A percentile compares a stretch with the other conserved stretches of the same genome.
phyloP scores from a whole-genome alignment of 768 basidiomycete genomes.

The Podaxis sp. region DNA sequence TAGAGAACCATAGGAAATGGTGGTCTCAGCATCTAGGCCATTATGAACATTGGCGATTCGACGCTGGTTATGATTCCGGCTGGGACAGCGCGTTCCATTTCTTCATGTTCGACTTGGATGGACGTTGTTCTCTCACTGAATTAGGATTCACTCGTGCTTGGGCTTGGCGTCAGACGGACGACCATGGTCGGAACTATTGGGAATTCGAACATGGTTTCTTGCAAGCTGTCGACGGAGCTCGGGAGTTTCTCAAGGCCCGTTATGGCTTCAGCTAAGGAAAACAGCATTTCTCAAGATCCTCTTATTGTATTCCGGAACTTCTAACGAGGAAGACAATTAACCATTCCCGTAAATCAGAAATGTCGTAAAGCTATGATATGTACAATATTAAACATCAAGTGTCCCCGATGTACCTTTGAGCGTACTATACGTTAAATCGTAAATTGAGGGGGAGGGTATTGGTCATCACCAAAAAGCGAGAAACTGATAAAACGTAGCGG shows the following conservation, averaged over 20 bases:
- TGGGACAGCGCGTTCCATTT: slow-evolving; percentile 73
- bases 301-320: neutral
- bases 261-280: neutral
- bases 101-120: slow-evolving; percentile 29
- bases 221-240: slow-evolving; percentile 50
- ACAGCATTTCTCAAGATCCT: neutral
- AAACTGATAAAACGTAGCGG: neutral
- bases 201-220: slow-evolving; percentile 69
- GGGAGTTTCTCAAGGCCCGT: neutral
- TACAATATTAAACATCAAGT: neutral
- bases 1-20: slow-evolving; percentile 38
- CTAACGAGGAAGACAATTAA: neutral
- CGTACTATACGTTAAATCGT: too few species aligned
- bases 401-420: neutral
- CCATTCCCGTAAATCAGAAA: neutral
- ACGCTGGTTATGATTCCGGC: slow-evolving; percentile 60
- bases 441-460: too few species aligned
- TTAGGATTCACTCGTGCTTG: slow-evolving; percentile 67
- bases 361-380: neutral
- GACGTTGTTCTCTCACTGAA: slow-evolving; percentile 39
- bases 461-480: neutral
- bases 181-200: slow-evolving; percentile 56
- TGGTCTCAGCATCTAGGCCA: slow-evolving; percentile 50
- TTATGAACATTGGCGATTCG: slow-evolving; percentile 69
- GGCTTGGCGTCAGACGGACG: slow-evolving; percentile 42